Base-by-base conservation (phyloP, 208 protist species). In the Acanthamoeba culbertsoni region DNA sequence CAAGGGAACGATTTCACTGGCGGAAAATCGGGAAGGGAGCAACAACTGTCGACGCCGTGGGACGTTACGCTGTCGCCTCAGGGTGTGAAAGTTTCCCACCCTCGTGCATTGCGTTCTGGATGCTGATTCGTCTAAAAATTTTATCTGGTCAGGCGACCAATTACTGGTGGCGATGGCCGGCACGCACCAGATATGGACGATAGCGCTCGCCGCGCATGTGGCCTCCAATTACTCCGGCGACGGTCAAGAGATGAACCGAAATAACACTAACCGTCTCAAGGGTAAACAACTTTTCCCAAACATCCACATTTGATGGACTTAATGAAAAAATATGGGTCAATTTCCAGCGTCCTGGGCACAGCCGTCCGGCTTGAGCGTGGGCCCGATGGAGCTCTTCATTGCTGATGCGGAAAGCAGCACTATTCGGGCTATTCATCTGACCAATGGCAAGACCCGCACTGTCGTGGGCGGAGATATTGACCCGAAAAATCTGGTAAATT, bases 241-340 rank as follows among this genome's bases (percentile, higher is more conserved):
- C 26, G 71, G 71, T 42, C 71, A 79, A n/a, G 71, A 79, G 71
- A 79, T 79, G 71, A 79, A 79, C 71, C 35, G 71, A n/a, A 79
- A 79, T 42, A 79, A 79, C 40, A 79, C 71, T 23, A 79, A 79
- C 71, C 33, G 71, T 4, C 42, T 79, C 40, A 79, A 79, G 31
- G 71, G 71, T 79, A 18, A 8, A 18, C 48, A 18, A n/a, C n/a
- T n/a, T n/a, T n/a, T n/a, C n/a, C n/a, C n/a, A n/a, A n/a, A n/a
- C n/a, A n/a, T n/a, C n/a, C n/a, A n/a, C n/a, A n/a, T n/a, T n/a
- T n/a, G n/a, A n/a, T n/a, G n/a, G n/a, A n/a, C n/a, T n/a, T n/a
- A n/a, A n/a, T n/a, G n/a, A n/a, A n/a, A n/a, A n/a, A n/a, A n/a
- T n/a, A n/a, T n/a, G n/a, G n/a, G n/a, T n/a, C n/a, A n/a, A n/a